Conservation (phyloP, 2,329 filamentous ascomycete species). For the Microdochium bolleyi region DNA sequence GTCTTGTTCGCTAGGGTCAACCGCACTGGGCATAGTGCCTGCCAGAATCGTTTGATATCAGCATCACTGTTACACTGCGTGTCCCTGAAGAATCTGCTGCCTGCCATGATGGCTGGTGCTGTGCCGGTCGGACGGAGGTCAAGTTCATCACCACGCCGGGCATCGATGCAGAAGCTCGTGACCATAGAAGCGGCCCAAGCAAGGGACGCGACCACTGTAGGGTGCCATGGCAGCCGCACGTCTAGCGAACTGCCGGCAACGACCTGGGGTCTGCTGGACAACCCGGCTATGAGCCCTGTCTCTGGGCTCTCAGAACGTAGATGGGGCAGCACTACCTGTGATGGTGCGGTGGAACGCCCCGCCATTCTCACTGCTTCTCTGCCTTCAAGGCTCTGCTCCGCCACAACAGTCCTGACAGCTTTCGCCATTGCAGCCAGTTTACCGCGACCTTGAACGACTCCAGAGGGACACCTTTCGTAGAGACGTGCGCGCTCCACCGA, state of each 20-base stretch:
- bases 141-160: not conserved
- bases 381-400: no score
- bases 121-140: not conserved
- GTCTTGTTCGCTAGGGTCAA: not conserved
- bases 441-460: not conserved
- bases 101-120: not conserved
- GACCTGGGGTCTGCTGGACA: not conserved
- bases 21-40: not conserved
- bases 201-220: not conserved
- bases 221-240: not conserved
- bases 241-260: not conserved
- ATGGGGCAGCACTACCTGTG: not conserved
- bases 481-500: not conserved
- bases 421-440: not conserved
- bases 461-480: not conserved
- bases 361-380: not conserved
- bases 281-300: not conserved
- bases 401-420: not conserved
- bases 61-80: not conserved
- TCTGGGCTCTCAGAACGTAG: not conserved
- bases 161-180: not conserved
- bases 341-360: not conserved
- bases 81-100: not conserved
- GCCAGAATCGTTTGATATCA: not conserved
- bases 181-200: not conserved